These are phyloP conservation scores for Lactifluus echinatus DNA, from an alignment of 768 basidiomycete species.

Conservation along the genomic window DNA sequence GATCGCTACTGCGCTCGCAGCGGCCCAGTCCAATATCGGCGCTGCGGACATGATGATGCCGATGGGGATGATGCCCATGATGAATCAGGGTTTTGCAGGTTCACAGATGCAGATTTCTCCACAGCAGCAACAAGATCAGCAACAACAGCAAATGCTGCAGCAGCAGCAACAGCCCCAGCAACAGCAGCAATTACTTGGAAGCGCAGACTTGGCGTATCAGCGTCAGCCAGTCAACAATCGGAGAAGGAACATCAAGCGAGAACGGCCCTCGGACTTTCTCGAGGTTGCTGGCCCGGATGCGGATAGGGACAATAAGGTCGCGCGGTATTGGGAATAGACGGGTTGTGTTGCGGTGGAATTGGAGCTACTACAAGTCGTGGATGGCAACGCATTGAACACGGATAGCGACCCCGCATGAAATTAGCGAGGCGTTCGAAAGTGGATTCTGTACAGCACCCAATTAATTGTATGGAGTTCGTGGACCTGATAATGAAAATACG, in stretches of 20 bases:
- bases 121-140: conserved; percentile 31
- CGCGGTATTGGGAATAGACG: conserved; percentile 67
- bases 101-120: conserved; percentile 16
- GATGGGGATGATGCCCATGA: conserved; percentile 20
- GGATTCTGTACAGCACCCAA: background rate
- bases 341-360: background rate
- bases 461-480: background rate
- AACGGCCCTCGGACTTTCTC: conserved; percentile 76
- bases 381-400: background rate
- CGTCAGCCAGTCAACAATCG: conserved; percentile 75
- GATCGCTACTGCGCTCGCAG: conserved; percentile 51
- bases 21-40: conserved; percentile 28
- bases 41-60: conserved; percentile 33
- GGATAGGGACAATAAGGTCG: conserved; percentile 53
- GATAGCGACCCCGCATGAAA: too few species aligned
- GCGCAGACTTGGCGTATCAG: conserved; percentile 82
- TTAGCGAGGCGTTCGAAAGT: too few species aligned
- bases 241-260: conserved; percentile 67
- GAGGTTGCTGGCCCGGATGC: conserved; percentile 45
- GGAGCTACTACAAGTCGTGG: background rate
- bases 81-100: conserved; percentile 13
- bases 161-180: conserved; percentile 30
- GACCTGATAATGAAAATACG: too few species aligned
- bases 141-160: conserved; percentile 28
- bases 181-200: conserved; percentile 57